A percentile compares a stretch with the other conserved stretches of the same genome.
These are phyloP conservation scores for Aspergillus haitiensis DNA, from an alignment of 495 filamentous ascomycete genomes.

Conservation along the genomic window DNA sequence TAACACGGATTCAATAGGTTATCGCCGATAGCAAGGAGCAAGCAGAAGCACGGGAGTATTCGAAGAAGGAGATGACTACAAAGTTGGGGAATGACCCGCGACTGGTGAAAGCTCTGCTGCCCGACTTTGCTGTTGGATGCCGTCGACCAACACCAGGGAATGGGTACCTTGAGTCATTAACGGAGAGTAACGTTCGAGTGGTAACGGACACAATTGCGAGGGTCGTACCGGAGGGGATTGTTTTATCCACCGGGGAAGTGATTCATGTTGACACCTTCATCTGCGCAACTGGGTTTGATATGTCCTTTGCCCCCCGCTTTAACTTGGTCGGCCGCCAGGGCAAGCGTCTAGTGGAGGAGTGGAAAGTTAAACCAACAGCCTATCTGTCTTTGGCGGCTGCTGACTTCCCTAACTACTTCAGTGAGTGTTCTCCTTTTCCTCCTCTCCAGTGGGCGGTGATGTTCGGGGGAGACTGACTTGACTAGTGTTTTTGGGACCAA, in stretches of 20 bases:
- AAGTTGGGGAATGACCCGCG: background rate
- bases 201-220: background rate
- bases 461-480: slow-evolving; percentile 21
- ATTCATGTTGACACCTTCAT: background rate
- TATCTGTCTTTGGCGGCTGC: slow-evolving; percentile 30
- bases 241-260: background rate
- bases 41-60: background rate
- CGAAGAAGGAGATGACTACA: background rate
- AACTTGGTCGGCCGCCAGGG: slow-evolving; percentile 2
- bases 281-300: slow-evolving; percentile 10
- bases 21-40: slow-evolving; percentile 6
- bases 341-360: background rate
- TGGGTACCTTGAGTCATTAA: slow-evolving; percentile 4
- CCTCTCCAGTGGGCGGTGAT: slow-evolving; percentile 26
- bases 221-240: background rate
- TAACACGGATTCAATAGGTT: background rate
- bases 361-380: background rate
- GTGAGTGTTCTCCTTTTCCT: slow-evolving; percentile 35
- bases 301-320: slow-evolving; percentile 1
- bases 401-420: slow-evolving; percentile 51
- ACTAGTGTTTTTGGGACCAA: slow-evolving; percentile 47
- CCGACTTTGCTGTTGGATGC: slow-evolving; percentile 10
- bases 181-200: background rate
- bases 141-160: slow-evolving; percentile 1
- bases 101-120: background rate